Evolutionary conservation across 176 grass and related monocot species (phyloP).

Genomic region (Triticum monococcum): DNA sequence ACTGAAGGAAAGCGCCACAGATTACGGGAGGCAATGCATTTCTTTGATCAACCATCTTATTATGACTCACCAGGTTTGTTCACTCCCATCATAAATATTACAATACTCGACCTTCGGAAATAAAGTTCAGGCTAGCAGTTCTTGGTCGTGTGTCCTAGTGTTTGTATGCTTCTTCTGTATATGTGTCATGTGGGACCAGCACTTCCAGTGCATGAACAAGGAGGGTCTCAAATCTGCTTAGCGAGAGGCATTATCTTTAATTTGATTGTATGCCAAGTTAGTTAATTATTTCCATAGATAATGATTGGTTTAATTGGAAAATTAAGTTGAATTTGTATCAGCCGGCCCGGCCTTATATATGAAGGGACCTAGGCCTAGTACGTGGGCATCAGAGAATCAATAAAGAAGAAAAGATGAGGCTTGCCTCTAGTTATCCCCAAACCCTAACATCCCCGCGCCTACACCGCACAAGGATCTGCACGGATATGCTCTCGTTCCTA

Average conservation of each 20-base stretch:
- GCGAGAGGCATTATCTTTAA: background rate
- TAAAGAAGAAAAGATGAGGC: background rate
- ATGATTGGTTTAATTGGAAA: background rate
- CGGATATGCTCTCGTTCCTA: background rate
- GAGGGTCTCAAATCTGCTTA: background rate
- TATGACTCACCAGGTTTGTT: conserved; percentile 80
- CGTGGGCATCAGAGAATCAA: background rate
- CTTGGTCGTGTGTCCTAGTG: background rate
- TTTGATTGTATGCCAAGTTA: background rate
- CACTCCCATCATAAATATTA: background rate
- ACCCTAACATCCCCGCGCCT: background rate
- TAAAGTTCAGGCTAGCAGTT: background rate
- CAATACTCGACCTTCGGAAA: background rate
- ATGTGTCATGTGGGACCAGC: too few relatives aligned
- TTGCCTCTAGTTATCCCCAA: background rate
- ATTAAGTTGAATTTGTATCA: background rate
- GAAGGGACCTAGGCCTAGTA: background rate
- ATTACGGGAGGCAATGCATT: conserved; percentile 88
- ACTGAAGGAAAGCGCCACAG: conserved; percentile 97
- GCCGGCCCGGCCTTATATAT: too few relatives aligned
- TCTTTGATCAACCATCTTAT: conserved; percentile 79
- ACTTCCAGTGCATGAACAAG: background rate
- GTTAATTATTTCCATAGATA: background rate
- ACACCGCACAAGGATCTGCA: background rate
- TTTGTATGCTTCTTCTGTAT: too few relatives aligned